Base-by-base conservation (phyloP, 805 yeast genomes). In the Schwanniomyces occidentalis region DNA sequence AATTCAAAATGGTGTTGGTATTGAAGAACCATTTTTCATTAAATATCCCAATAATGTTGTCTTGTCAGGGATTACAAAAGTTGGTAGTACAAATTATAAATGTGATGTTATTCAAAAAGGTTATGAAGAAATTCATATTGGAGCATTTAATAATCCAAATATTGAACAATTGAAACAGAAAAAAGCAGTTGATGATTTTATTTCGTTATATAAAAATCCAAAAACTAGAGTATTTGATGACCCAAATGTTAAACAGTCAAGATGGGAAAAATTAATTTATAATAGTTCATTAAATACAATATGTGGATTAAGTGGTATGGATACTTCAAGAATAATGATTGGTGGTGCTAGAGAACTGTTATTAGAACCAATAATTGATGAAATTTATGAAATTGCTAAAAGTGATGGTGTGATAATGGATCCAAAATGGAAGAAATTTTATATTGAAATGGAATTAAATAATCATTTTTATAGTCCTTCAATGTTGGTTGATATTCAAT, bases 251-350 rank as follows among this genome's bases (percentile, higher is more conserved):
- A 40, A 48, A 13, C 44, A 41, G 32, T 50, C 61, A 2, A 66
- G 95, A 45, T 82, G 85, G 78, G 62, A 70, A 37, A 85, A 85
- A 54, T 67, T 85, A 42, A 70, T 85, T 9, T 84, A 83, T 61
- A 85, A 84, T 54, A 80, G 85, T 14, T 63, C 82, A 1, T 64
- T 79, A 51, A 85, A 85, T 60, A 72, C 89, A 5, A 59, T 75
- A 4, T 58, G 64, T 22, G 47, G 58, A 8, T 48, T 60, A 36
- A 55, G 56, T 15, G 47, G 51, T 26, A 40, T 48, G 23, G 67
- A 58, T 31, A 44, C 39, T 14, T 55, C 55, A 16, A 48, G 55
- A 12, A 27, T 52, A 24, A 53, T 51, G 21, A 26, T 45, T 6
- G 41, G 42, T 16, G 54, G 56, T 3, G 56, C 47, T 9, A 21